A percentile compares a stretch with the other conserved stretches of the same genome.
These are phyloP conservation scores for Fusarium compactum DNA, from an alignment of 2,329 filamentous ascomycete species.

Conservation along the genomic window DNA sequence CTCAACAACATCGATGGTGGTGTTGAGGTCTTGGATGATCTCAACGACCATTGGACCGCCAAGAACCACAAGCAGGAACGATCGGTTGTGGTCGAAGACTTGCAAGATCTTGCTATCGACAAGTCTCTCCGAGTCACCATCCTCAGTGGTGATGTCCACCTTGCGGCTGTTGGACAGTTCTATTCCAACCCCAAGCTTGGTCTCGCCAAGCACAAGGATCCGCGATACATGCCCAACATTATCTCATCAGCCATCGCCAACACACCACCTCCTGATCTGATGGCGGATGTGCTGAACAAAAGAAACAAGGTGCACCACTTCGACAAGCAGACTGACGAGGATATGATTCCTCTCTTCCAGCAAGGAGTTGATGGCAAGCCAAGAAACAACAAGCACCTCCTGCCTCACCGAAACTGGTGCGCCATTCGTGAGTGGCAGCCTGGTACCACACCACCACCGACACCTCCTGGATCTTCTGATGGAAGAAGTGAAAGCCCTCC, in stretches of 20 bases:
- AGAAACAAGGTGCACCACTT: slow-evolving; percentile 85
- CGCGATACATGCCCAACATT: slow-evolving; percentile 96
- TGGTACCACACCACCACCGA: slow-evolving; percentile 77
- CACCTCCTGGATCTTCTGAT: slow-evolving; percentile 68
- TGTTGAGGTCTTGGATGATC: slow-evolving; percentile 89
- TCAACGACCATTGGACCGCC: slow-evolving; percentile 98
- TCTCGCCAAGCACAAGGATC: slow-evolving; percentile 88
- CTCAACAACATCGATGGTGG: slow-evolving; percentile 92
- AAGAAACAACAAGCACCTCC: slow-evolving; percentile 89
- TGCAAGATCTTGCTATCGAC: slow-evolving; percentile 92
- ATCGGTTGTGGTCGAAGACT: slow-evolving; percentile 85
- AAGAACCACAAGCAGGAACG: slow-evolving; percentile 94
- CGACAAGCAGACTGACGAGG: slow-evolving; percentile 85
- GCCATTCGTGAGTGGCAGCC: slow-evolving; percentile 88
- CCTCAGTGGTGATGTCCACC: slow-evolving; percentile 92
- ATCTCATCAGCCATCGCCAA: slow-evolving; percentile 96
- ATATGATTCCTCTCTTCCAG: slow-evolving; percentile 94
- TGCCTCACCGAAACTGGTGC: slow-evolving; percentile 96
- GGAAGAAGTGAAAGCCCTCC: slow-evolving; percentile 58
- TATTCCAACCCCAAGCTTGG: slow-evolving; percentile 87
- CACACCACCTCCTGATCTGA: slow-evolving; percentile 84
- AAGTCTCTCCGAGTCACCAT: slow-evolving; percentile 94
- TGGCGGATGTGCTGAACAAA: slow-evolving; percentile 93
- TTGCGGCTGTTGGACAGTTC: slow-evolving; percentile 93
- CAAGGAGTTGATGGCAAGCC: slow-evolving; percentile 90